Conservation (phyloP, 2,329 filamentous ascomycete species). For the Byssoonygena ceratinophila region DNA sequence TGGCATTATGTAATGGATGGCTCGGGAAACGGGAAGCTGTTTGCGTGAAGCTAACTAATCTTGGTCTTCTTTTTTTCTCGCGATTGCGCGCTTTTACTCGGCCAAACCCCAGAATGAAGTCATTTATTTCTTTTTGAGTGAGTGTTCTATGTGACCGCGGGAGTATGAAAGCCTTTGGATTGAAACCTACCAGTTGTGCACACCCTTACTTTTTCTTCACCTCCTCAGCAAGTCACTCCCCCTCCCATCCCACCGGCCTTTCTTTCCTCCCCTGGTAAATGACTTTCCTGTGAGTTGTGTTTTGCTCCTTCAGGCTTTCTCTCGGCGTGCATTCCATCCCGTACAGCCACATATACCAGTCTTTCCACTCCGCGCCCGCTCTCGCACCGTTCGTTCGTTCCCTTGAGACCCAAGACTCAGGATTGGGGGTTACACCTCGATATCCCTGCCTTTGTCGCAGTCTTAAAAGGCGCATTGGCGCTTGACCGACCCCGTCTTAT, state of each 20-base stretch:
- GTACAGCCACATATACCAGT: background rate
- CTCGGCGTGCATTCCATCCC: no score
- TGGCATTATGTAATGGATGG: background rate
- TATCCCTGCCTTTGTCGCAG: background rate
- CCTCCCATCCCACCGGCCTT: background rate
- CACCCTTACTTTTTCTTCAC: no score
- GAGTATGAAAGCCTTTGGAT: no score
- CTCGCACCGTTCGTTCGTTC: no score
- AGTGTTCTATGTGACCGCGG: no score
- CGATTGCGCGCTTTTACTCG: slow-evolving; percentile 4
- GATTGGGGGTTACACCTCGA: slow-evolving; percentile 1
- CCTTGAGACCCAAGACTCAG: background rate
- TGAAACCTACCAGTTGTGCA: no score
- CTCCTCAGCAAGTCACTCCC: background rate
- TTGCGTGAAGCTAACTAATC: no score
- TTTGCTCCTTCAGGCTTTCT: background rate
- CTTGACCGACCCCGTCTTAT: background rate
- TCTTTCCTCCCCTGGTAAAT: background rate
- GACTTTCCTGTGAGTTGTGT: slow-evolving; percentile 9
- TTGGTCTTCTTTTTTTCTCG: no score
- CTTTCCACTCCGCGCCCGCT: background rate
- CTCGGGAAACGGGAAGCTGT: no score
- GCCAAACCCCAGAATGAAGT: no score
- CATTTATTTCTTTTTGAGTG: no score
- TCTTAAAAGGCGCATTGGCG: background rate